Conservation (phyloP, 148 eudicot species). For the Linanthus parryae region DNA sequence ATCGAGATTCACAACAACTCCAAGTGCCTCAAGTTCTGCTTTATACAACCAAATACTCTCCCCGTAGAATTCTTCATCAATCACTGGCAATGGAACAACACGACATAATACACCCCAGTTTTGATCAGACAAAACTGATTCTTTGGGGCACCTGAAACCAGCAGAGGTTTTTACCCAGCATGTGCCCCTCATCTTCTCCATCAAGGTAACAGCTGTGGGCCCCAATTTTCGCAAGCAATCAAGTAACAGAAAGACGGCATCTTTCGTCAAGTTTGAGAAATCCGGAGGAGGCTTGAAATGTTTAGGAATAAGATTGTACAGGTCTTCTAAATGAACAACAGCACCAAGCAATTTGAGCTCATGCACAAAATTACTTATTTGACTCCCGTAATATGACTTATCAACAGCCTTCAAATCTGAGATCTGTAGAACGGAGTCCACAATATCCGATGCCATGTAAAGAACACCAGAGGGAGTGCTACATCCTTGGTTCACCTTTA, state of each 20-base stretch:
- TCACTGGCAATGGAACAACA: conserved; percentile 28
- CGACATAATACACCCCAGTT: not conserved
- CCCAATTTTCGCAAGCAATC: conserved; percentile 1
- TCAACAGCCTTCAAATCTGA: not conserved
- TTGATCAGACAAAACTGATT: conserved; percentile 5
- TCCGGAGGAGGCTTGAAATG: conserved; percentile 2
- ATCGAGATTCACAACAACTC: conserved; percentile 9
- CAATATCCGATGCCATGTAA: not conserved
- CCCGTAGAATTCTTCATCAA: conserved; percentile 24
- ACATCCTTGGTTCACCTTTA: conserved; percentile 5
- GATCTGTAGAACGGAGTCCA: not conserved
- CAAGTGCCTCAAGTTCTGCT: conserved; percentile 5
- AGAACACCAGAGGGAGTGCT: not conserved
- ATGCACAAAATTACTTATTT: conserved; percentile 3
- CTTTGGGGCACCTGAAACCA: conserved; percentile 8
- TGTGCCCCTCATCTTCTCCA: not conserved
- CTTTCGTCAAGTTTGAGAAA: conserved; percentile 4
- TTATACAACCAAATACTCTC: not conserved
- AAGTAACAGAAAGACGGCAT: conserved; percentile 5
- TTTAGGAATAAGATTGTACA: not conserved
- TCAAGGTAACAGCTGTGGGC: not conserved
- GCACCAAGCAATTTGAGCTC: conserved; percentile 17
- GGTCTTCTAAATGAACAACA: not conserved
- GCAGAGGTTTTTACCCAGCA: conserved; percentile 7
- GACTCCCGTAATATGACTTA: not conserved